Percentiles rank a stretch among this genome's conserved stretches.
These are phyloP conservation scores for Nannochloropsis gaditana DNA, from an alignment of 108 stramenopile genomes.

Conservation along the genomic window DNA sequence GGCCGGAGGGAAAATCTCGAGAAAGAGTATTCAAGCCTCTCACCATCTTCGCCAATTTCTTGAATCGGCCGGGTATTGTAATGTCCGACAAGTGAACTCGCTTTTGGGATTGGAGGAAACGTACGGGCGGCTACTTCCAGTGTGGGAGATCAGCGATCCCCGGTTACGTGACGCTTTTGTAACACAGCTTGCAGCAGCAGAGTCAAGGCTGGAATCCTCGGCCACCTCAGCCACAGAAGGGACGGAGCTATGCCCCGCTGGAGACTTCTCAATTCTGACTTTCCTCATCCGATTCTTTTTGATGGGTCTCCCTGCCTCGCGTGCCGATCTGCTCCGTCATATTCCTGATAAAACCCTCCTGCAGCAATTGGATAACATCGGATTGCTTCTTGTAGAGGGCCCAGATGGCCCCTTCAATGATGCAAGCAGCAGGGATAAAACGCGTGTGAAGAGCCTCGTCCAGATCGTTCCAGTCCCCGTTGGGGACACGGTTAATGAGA, in stretches of 20 bases:
- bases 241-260: background rate
- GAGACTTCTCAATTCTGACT: background rate
- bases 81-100: background rate
- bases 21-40: background rate
- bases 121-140: background rate
- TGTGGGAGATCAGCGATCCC: background rate
- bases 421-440: background rate
- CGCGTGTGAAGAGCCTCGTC: background rate
- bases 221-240: background rate
- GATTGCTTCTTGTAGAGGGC: background rate
- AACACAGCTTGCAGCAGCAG: background rate
- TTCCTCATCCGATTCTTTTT: constrained; percentile 7
- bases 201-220: too few relatives aligned
- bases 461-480: background rate
- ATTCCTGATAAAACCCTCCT: background rate
- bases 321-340: background rate
- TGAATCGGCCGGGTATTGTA: background rate
- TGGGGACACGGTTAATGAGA: background rate
- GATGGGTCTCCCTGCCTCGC: background rate
- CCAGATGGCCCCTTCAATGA: background rate
- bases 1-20: background rate
- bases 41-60: background rate
- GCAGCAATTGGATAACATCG: constrained; percentile 5
- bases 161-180: background rate
- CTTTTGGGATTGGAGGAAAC: background rate